phyloP scores from a whole-genome alignment of 2,329 filamentous ascomycete genomes.

The Acrocalymma vagum region DNA sequence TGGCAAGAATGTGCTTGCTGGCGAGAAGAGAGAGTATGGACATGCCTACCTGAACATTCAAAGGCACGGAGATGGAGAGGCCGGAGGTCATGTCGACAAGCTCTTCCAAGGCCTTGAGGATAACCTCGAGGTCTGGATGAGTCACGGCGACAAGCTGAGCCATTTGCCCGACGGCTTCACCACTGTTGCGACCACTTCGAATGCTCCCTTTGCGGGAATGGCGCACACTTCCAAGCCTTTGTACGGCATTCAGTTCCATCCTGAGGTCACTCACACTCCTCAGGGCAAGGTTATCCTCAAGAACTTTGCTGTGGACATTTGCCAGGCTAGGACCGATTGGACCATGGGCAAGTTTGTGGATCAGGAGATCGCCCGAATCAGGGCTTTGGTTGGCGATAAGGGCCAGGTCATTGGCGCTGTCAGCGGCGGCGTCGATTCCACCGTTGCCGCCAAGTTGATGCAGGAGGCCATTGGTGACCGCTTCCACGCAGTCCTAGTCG shows the following conservation, averaged over 20 bases:
- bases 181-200: slow-evolving; percentile 76
- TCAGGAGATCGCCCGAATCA: slow-evolving; percentile 81
- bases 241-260: slow-evolving; percentile 89
- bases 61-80: slow-evolving; percentile 60
- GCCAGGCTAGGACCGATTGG: slow-evolving; percentile 80
- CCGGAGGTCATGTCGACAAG: slow-evolving; percentile 70
- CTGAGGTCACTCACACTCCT: slow-evolving; percentile 80
- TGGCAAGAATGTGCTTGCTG: slow-evolving; percentile 72
- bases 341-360: slow-evolving; percentile 85
- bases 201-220: slow-evolving; percentile 82
- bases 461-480: slow-evolving; percentile 84
- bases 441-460: slow-evolving; percentile 88
- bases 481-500: slow-evolving; percentile 84
- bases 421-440: slow-evolving; percentile 87
- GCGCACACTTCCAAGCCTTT: slow-evolving; percentile 74
- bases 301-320: slow-evolving; percentile 89
- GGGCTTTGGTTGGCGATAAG: slow-evolving; percentile 79
- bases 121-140: slow-evolving; percentile 81
- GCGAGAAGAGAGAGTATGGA: slow-evolving; percentile 75
- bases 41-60: slow-evolving; percentile 72
- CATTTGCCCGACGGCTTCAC: slow-evolving; percentile 76
- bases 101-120: slow-evolving; percentile 82
- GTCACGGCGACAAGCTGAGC: slow-evolving; percentile 85
- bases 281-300: slow-evolving; percentile 74
- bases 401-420: slow-evolving; percentile 85